Evolutionary conservation across 805 yeast species (phyloP), one percentile per base, ranked within the genome.

Genomic region (Cyberlindnera galapagoensis): DNA sequence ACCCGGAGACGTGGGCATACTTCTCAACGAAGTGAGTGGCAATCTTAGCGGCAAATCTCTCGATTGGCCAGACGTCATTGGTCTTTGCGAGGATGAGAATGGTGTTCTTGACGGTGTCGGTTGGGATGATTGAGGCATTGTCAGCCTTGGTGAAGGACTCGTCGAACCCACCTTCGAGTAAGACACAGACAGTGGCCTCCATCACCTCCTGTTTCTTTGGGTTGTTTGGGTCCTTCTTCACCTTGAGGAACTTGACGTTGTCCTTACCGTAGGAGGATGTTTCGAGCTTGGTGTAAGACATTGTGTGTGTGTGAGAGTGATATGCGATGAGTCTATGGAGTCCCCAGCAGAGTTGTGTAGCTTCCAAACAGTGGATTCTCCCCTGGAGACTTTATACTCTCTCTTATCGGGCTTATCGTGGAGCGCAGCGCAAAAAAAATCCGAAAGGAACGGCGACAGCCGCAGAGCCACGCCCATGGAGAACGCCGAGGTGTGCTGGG

Each of bases 71-170:
- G 30, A 82, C 90, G 42, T 86, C 84, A 30, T 74, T 69, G 52
- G 71, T 77, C 61, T 81, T 83, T 43, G 95, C 96, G 44, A 83
- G 79, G 21, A 88, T 69, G 54, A 82, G 68, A 43, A 84, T 75
- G 31, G 95, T 87, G 68, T 87, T 87, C 61, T 87, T 87, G 35
- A 86, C 87, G 1, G 95, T 85, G 59, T 87, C 95, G 7, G 97
- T 88, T 38, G 97, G 96, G 30, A 88, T 94, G 51, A 88, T 77
- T n/a, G 82, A 73, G 3, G 82, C 54, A 64, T 88, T 88, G 62
- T 88, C 94, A 23, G 95, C 96, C 37, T 79, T 52, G 31, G 95
- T 88, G 67, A 83, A 88, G 4, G 95, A 77, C 19, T 63, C 60
- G 42, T 82, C 95, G 50, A 88, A 78, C 35, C 69, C 72, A 41